phyloP scores from a whole-genome alignment of 306 rosid species.

The Delonix regia region DNA sequence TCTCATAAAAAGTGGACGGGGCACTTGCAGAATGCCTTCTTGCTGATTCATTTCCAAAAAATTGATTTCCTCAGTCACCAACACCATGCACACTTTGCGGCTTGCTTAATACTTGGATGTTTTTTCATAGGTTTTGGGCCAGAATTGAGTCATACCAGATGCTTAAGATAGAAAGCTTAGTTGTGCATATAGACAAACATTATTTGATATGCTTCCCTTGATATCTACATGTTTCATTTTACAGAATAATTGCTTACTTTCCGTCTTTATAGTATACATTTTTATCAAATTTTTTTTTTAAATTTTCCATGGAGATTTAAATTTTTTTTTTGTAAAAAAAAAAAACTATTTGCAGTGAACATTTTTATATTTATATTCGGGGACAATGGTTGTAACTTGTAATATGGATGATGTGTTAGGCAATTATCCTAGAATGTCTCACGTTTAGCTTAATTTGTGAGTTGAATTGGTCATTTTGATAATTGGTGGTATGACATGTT shows the following conservation, averaged over 20 bases:
- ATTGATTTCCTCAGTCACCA: slow-evolving; percentile 27
- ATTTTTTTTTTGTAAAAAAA: neutral
- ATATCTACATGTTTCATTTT: slow-evolving; percentile 5
- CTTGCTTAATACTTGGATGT: slow-evolving; percentile 32
- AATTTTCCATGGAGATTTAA: neutral
- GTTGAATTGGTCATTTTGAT: neutral
- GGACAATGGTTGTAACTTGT: neutral
- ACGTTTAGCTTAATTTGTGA: too few relatives aligned
- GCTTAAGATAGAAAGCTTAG: slow-evolving; percentile 34
- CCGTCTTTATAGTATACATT: neutral
- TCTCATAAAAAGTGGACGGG: slow-evolving; percentile 8
- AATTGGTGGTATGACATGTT: neutral
- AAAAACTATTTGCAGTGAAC: neutral
- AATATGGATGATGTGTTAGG: neutral
- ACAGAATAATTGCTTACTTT: slow-evolving; percentile 15
- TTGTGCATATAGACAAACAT: slow-evolving; percentile 42
- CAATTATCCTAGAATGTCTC: neutral
- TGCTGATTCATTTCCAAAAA: slow-evolving; percentile 20
- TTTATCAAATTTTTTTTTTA: neutral
- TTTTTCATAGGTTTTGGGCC: slow-evolving; percentile 32
- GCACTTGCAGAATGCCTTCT: slow-evolving; percentile 16
- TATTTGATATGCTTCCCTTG: slow-evolving; percentile 31
- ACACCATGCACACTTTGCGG: slow-evolving; percentile 27
- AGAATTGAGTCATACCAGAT: slow-evolving; percentile 30
- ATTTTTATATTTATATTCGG: neutral